Evolutionary conservation across 805 yeast species (phyloP).

Genomic region (Myxozyma kluyveri): DNA sequence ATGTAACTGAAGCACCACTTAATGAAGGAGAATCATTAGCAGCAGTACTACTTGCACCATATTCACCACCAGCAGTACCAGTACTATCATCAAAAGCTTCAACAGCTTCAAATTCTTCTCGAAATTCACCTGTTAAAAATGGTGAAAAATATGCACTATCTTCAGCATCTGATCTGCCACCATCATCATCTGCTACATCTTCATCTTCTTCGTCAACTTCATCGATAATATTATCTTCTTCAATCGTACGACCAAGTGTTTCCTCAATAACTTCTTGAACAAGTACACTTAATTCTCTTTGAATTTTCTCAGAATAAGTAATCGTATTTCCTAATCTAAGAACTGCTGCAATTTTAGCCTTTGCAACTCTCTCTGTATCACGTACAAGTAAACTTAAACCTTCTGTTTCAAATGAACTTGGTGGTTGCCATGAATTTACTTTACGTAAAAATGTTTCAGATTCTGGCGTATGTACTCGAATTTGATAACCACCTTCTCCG

Average conservation of each 20-base stretch:
- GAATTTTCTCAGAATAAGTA: slow-evolving; percentile 70
- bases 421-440: slow-evolving; percentile 40
- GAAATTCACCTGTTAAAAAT: slow-evolving; percentile 6
- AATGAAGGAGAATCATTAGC: not conserved
- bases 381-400: slow-evolving; percentile 60
- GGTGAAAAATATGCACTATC: slow-evolving; percentile 16
- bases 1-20: not conserved
- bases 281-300: slow-evolving; percentile 70
- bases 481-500: slow-evolving; percentile 38
- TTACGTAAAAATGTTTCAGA: slow-evolving; percentile 38
- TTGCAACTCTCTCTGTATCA: slow-evolving; percentile 63
- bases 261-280: slow-evolving; percentile 63
- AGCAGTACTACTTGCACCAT: not conserved
- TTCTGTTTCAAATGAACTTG: slow-evolving; percentile 56
- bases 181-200: slow-evolving; percentile 19
- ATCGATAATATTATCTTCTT: slow-evolving; percentile 30
- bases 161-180: slow-evolving; percentile 28
- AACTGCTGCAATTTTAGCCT: slow-evolving; percentile 66
- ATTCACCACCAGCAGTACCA: slow-evolving; percentile 11
- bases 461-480: slow-evolving; percentile 35
- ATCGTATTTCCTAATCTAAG: slow-evolving; percentile 69
- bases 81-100: slow-evolving; percentile 12
- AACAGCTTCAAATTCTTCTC: slow-evolving; percentile 29
- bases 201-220: slow-evolving; percentile 24
- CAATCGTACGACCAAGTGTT: slow-evolving; percentile 57